Evolutionary conservation across 1,139 yeast species (phyloP), one percentile per base, ranked within the genome.

Genomic region (Scheffersomyces quercinus): DNA sequence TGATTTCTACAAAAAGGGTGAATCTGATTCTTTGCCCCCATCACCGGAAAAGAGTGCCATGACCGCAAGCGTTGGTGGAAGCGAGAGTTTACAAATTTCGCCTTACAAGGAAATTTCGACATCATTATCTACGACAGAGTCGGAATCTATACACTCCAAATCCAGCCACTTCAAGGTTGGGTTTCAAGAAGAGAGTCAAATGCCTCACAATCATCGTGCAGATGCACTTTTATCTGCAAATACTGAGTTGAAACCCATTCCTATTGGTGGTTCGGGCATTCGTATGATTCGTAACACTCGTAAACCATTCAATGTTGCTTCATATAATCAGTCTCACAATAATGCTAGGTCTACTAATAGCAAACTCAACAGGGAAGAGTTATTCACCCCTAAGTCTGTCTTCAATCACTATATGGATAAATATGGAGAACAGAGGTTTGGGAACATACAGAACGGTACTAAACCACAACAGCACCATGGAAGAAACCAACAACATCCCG

Each of bases 331-430:
- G 69, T 74, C 64, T 3, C 26, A 50, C 8, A 40, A 44, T 9
- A 59, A 66, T 47, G 64, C 68, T 64, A 65, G 45, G 64, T 66
- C 41, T 45, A 4, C 51, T 41, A 46, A 49, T 38, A 58, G 51
- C 39, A 37, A 64, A 61, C 84, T 80, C 56, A 80, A 79, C 53
- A 73, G 91, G 46, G 85, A 82, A 52, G 91, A 85, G 57, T 83
- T 77, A 53, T 85, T 85, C 58, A 85, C 95, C 2, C 95, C 95
- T 2, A 86, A 85, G 47, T 82, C 90, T 24, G 85, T 82, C 5
- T 79, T 82, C 53, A 80, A 79, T 50, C 85, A 82, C 53, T 85
- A 84, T 57, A 77, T 85, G 85, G 88, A 81, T 53, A 85, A 84
- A 52, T 82, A 82, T 49, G 81, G 82, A 33, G 82, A 73, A 48